phyloP scores from a whole-genome alignment of 116 monocot species.

The Phalaenopsis hybrid region DNA sequence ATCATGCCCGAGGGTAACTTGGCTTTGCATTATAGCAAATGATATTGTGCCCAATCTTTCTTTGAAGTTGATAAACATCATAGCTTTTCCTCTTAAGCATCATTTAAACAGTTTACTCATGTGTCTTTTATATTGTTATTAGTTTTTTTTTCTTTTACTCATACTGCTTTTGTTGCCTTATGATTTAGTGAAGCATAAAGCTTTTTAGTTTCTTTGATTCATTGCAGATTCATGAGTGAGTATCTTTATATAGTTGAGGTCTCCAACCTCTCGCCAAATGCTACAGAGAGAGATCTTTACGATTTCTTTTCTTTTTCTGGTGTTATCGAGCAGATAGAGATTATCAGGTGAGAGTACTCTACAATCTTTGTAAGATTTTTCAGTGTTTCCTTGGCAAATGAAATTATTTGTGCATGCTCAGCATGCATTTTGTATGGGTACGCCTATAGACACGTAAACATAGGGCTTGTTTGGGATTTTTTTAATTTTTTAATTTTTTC shows the following conservation, averaged over 20 bases:
- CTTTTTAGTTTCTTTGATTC: background rate
- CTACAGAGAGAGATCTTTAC: slow-evolving; percentile 75
- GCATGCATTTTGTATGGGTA: background rate
- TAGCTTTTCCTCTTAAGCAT: background rate
- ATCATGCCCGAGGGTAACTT: background rate
- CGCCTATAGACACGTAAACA: too few relatives aligned
- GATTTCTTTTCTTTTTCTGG: slow-evolving; percentile 96
- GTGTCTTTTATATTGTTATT: background rate
- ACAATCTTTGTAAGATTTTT: background rate
- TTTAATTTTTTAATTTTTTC: too few relatives aligned
- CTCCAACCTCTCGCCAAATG: slow-evolving; percentile 69
- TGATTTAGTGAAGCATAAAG: background rate
- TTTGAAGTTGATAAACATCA: background rate
- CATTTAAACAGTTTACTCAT: background rate
- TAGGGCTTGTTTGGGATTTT: too few relatives aligned
- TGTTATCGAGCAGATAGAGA: slow-evolving; percentile 86
- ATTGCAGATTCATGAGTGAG: slow-evolving; percentile 42
- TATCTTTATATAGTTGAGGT: slow-evolving; percentile 63
- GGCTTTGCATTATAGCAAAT: background rate
- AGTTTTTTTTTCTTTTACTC: background rate
- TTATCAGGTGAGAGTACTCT: slow-evolving; percentile 53
- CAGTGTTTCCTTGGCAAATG: background rate
- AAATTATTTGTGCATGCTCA: background rate
- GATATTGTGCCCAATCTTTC: background rate
- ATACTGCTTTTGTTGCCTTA: background rate